These are phyloP conservation scores for Trichoderma koningiopsis DNA, from an alignment of 2,329 filamentous ascomycete genomes.

Conservation along the genomic window DNA sequence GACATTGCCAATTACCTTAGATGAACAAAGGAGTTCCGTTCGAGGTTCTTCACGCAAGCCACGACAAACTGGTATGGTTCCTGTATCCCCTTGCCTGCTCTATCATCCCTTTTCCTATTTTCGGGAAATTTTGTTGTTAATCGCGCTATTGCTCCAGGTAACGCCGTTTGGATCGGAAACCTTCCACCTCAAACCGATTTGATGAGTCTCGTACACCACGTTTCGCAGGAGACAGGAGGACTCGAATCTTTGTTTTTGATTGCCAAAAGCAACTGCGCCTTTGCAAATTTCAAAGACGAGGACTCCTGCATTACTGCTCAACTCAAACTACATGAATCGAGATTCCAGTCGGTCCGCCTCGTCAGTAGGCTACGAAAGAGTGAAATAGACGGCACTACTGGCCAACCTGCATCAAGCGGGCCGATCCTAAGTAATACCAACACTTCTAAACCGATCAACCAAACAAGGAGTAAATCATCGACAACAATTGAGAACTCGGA, in stretches of 20 bases:
- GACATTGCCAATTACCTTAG: background rate
- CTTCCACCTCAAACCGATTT: constrained; percentile 81
- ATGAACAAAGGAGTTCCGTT: constrained; percentile 31
- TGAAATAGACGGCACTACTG: constrained; percentile 47
- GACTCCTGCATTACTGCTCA: constrained; percentile 74
- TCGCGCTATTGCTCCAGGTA: constrained; percentile 51
- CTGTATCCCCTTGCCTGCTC: background rate
- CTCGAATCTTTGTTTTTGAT: constrained; percentile 92
- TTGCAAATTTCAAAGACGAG: constrained; percentile 91
- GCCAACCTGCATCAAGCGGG: constrained; percentile 56
- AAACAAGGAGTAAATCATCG: constrained; percentile 23
- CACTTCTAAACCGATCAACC: constrained; percentile 25
- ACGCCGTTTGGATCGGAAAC: constrained; percentile 96
- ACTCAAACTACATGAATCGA: constrained; percentile 84
- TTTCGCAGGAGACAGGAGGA: constrained; percentile 75
- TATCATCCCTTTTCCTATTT: background rate
- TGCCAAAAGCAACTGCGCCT: constrained; percentile 95
- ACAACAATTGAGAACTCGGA: background rate
- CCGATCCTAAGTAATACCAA: constrained; percentile 49
- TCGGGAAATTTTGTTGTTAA: background rate
- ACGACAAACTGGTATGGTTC: constrained; percentile 60
- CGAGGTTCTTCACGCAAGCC: constrained; percentile 46
- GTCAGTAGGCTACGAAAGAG: constrained; percentile 78
- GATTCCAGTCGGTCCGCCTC: constrained; percentile 80
- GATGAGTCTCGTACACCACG: constrained; percentile 85